Conservation (phyloP, 2,329 filamentous ascomycete genomes). For the Aspergillus candidus region DNA sequence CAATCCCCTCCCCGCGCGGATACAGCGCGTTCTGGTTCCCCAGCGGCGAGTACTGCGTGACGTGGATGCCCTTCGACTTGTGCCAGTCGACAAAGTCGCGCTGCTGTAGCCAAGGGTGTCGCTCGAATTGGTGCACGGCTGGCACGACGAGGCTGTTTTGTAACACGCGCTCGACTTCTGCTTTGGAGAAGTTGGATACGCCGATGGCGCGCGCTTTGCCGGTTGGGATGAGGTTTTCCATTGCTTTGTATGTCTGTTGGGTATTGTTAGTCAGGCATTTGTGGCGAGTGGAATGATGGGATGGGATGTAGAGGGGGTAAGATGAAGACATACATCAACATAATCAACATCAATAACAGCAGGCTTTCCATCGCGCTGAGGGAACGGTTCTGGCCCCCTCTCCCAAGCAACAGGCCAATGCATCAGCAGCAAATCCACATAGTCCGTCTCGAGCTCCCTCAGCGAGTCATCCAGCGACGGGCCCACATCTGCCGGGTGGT, state of each 20-base stretch:
- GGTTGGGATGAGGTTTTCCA: slow-evolving; percentile 38
- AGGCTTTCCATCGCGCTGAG: slow-evolving; percentile 41
- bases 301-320: neutral
- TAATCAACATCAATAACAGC: slow-evolving; percentile 43
- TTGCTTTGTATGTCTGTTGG: slow-evolving; percentile 47
- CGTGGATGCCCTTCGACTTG: slow-evolving; percentile 45
- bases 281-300: neutral
- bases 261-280: neutral
- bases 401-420: slow-evolving; percentile 58
- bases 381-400: slow-evolving; percentile 43
- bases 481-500: slow-evolving; percentile 57
- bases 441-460: slow-evolving; percentile 58
- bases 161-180: slow-evolving; percentile 45
- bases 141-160: slow-evolving; percentile 41
- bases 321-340: slow-evolving; percentile 37
- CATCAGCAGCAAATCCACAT: slow-evolving; percentile 65
- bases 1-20: slow-evolving; percentile 36
- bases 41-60: slow-evolving; percentile 52
- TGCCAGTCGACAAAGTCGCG: slow-evolving; percentile 45
- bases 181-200: slow-evolving; percentile 48
- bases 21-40: slow-evolving; percentile 51
- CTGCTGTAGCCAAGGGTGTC: slow-evolving; percentile 51
- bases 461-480: slow-evolving; percentile 56
- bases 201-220: slow-evolving; percentile 48
- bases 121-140: slow-evolving; percentile 48